Evolutionary conservation across 2,329 filamentous ascomycete species (phyloP).

Genomic region (Penicillium italicum): DNA sequence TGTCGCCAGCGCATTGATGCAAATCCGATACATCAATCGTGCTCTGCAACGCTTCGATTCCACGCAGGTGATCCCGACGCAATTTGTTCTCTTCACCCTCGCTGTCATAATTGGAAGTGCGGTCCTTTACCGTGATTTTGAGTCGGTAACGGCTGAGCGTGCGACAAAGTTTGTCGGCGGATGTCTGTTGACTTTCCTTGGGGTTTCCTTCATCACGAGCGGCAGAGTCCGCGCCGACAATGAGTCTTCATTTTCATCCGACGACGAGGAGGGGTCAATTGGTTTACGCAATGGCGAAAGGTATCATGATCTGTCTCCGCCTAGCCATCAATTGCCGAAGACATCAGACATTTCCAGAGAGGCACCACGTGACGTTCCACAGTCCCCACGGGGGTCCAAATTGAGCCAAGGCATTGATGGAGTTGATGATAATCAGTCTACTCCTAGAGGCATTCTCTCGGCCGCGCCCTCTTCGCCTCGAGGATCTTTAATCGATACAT

Average conservation of each 20-base stretch:
- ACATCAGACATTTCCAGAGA: slow-evolving; percentile 11
- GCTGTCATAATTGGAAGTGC: slow-evolving; percentile 94
- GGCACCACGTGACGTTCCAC: slow-evolving; percentile 16
- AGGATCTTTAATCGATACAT: slow-evolving; percentile 33
- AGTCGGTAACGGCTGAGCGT: slow-evolving; percentile 69
- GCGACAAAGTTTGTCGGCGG: slow-evolving; percentile 84
- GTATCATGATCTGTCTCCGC: slow-evolving; percentile 34
- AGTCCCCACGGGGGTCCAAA: slow-evolving; percentile 35
- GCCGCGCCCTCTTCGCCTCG: slow-evolving; percentile 31
- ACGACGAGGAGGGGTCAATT: slow-evolving; percentile 57
- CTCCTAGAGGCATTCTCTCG: slow-evolving; percentile 34
- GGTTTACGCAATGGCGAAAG: slow-evolving; percentile 39
- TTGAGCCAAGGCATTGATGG: slow-evolving; percentile 32
- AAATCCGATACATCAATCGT: slow-evolving; percentile 93
- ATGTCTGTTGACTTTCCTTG: slow-evolving; percentile 87
- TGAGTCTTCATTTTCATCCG: slow-evolving; percentile 62
- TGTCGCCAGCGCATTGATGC: slow-evolving; percentile 82
- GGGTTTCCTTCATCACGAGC: slow-evolving; percentile 95
- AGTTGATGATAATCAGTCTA: slow-evolving; percentile 33
- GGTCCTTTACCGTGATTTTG: slow-evolving; percentile 90
- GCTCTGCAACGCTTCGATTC: slow-evolving; percentile 90
- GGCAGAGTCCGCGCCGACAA: slow-evolving; percentile 61
- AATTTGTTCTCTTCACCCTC: slow-evolving; percentile 94
- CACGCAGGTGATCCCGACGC: slow-evolving; percentile 94
- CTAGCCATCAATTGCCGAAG: slow-evolving; percentile 21